Base-by-base conservation (phyloP, 257 asterid species). In the Plectranthus barbatus region DNA sequence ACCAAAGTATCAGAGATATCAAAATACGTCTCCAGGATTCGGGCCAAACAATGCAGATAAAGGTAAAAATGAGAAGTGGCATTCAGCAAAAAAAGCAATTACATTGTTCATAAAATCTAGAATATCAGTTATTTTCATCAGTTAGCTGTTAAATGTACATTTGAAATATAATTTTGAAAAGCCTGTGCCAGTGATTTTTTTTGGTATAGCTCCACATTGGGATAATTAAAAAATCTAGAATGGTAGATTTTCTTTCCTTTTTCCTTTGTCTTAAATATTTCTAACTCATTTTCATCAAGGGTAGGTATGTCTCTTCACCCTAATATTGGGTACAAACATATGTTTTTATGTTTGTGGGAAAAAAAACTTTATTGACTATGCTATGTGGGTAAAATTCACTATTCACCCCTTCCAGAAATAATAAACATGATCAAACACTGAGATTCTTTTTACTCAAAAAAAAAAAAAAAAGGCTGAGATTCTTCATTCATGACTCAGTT, bases 371-470 rank as follows among this genome's bases (percentile, higher is more conserved):
- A n/a, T 31, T 31, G 36, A 31, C 36, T 31, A 31, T 2, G 36
- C 6, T n/a, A n/a, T 31, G 36, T 31, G 36, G 36, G 36, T 7
- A 31, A 6, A 31, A 31, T 31, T 31, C 36, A 36, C 2, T 36
- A 36, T 36, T 7, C 9, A 36, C 1, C 57, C 7, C 34, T 56
- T 17, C 49, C 7, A 19, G 45, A 42, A 33, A 24, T 36, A 37
- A 45, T 40, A 37, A 63, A 69, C 52, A 51, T 15, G 51, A 41
- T 6, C 47, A 31, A 17, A 15, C 39, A 8, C n/a, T n/a, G n/a
- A n/a, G n/a, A n/a, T n/a, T n/a, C n/a, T 60, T 58, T 56, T 66
- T 57, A 52, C 52, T 59, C n/a, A 53, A 71, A 67, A 53, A 44
- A 10, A 46, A 18, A 40, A 41, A 18, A 62, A 17, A 39, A 62